Percentiles rank a stretch among this genome's conserved stretches.
These are phyloP conservation scores for Hypericum perforatum DNA, from an alignment of 345 rosid genomes.

Conservation along the genomic window DNA sequence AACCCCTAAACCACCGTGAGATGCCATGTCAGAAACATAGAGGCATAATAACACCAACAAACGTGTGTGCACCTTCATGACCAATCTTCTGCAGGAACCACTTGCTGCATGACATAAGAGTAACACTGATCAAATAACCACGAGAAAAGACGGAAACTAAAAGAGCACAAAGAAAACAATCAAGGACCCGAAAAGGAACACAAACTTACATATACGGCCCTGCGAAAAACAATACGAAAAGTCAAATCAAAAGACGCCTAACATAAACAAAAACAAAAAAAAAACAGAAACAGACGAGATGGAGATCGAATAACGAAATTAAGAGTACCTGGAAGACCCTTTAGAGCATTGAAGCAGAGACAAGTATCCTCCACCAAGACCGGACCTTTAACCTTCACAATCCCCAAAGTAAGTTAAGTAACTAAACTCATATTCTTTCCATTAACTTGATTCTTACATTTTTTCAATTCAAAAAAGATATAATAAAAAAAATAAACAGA, in stretches of 20 bases:
- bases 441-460: too few relatives aligned
- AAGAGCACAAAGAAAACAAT: neutral
- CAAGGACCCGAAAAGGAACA: neutral
- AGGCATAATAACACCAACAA: neutral
- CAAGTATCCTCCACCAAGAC: slow-evolving; percentile 96
- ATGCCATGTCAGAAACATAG: slow-evolving; percentile 4
- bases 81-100: slow-evolving; percentile 94
- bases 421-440: neutral
- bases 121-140: slow-evolving; percentile 12
- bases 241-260: neutral
- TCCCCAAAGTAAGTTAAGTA: slow-evolving; percentile 2
- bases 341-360: slow-evolving; percentile 86
- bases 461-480: too few relatives aligned
- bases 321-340: slow-evolving; percentile 87
- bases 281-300: neutral
- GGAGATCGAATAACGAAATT: neutral
- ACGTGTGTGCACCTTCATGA: slow-evolving; percentile 53
- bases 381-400: slow-evolving; percentile 72
- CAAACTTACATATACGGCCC: slow-evolving; percentile 93
- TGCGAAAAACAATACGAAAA: slow-evolving; percentile 31
- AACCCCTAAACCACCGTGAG: too few relatives aligned
- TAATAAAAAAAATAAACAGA: neutral
- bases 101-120: slow-evolving; percentile 49
- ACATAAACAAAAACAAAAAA: neutral
- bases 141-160: slow-evolving; percentile 4